Conservation (phyloP, 805 yeast genomes). For the Candida sphagnicola region DNA sequence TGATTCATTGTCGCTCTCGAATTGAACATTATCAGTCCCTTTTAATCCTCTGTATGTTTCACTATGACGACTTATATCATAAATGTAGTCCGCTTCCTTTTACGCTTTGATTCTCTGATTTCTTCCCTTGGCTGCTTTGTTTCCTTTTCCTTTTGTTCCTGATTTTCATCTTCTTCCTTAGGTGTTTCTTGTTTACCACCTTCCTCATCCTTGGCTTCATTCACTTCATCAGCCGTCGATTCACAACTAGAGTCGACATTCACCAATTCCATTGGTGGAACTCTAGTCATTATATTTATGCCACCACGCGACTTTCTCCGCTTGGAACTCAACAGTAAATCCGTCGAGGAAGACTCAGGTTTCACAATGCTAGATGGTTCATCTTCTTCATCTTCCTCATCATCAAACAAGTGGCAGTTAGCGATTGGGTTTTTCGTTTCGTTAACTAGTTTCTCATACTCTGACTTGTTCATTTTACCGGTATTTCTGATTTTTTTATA, state of each 20-base stretch:
- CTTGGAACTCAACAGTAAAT: slow-evolving; percentile 9
- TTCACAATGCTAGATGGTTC: slow-evolving; percentile 4
- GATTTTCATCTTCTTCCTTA: neutral
- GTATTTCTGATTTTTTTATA: slow-evolving; percentile 34
- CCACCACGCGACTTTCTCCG: slow-evolving; percentile 28
- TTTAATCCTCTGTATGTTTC: too few relatives aligned
- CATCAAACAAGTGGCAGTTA: slow-evolving; percentile 36
- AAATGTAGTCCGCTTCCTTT: neutral
- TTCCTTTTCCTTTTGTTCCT: neutral
- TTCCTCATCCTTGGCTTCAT: neutral
- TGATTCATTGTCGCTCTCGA: too few relatives aligned
- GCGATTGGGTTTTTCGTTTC: slow-evolving; percentile 30
- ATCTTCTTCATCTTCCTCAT: slow-evolving; percentile 27
- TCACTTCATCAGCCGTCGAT: neutral
- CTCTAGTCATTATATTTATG: slow-evolving; percentile 13
- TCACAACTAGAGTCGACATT: neutral
- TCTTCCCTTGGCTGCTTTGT: slow-evolving; percentile 1
- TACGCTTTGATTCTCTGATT: slow-evolving; percentile 7
- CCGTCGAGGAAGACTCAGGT: slow-evolving; percentile 6
- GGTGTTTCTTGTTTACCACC: too few relatives aligned
- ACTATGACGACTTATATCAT: too few relatives aligned
- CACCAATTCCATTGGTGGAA: neutral
- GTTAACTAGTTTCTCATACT: slow-evolving; percentile 25
- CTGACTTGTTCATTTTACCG: slow-evolving; percentile 30
- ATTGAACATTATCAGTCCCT: too few relatives aligned